A percentile compares a stretch with the other conserved stretches of the same genome.
phyloP scores from a whole-genome alignment of 1,284 basidiomycete species.

The Moniliophthora roreri region DNA sequence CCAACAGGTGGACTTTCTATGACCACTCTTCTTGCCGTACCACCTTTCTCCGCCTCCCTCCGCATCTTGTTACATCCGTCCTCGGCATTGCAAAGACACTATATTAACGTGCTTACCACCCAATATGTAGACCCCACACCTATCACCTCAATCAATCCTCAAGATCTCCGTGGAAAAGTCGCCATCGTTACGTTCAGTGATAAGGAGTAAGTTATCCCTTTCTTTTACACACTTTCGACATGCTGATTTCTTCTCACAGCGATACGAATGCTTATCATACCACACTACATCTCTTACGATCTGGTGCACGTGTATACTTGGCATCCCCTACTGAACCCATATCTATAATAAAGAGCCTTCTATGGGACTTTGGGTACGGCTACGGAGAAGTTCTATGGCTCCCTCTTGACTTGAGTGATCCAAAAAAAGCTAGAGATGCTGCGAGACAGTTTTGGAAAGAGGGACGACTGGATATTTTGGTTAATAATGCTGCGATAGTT shows the following conservation, averaged over 20 bases:
- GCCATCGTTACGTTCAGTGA: constrained; percentile 44
- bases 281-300: constrained; percentile 41
- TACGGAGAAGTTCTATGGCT: constrained; percentile 43
- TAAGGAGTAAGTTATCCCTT: constrained; percentile 32
- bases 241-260: constrained; percentile 21
- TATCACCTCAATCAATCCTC: constrained; percentile 21
- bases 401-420: constrained; percentile 44
- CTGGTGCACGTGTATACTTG: constrained; percentile 46
- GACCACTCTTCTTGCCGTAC: too few relatives aligned
- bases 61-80: too few relatives aligned
- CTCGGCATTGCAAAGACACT: too few relatives aligned
- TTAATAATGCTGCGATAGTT: not conserved
- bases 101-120: too few relatives aligned
- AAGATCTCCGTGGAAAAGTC: constrained; percentile 34
- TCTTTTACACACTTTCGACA: not conserved
- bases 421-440: constrained; percentile 35
- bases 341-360: constrained; percentile 36
- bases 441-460: constrained; percentile 30
- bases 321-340: constrained; percentile 35
- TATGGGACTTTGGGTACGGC: constrained; percentile 31
- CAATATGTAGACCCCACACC: too few relatives aligned
- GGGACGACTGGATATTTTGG: constrained; percentile 28
- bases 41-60: too few relatives aligned
- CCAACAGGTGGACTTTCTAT: too few relatives aligned
- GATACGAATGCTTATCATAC: constrained; percentile 42